phyloP scores from a whole-genome alignment of 768 basidiomycete genomes.

The Mycena vitilis region DNA sequence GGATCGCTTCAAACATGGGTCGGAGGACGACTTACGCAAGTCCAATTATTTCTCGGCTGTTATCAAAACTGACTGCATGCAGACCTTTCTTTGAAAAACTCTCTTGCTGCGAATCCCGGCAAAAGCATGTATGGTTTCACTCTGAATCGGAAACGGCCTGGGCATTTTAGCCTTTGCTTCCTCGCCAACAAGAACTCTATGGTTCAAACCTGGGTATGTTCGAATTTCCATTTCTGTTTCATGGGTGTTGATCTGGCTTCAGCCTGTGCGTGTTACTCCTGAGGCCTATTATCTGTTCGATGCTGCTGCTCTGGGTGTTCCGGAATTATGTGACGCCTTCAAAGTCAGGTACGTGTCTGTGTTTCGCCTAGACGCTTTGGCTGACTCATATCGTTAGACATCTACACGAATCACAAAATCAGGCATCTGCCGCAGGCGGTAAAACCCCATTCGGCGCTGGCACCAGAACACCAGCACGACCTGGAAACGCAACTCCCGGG shows the following conservation, averaged over 20 bases:
- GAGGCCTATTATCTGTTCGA: conserved; percentile 93
- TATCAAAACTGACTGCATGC: conserved; percentile 5
- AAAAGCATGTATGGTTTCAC: conserved; percentile 97
- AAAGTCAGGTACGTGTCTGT: conserved; percentile 74
- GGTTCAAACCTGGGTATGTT: conserved; percentile 88
- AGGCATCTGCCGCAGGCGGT: conserved; percentile 62
- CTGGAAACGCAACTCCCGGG: conserved; percentile 84
- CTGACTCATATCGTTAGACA: conserved; percentile 58
- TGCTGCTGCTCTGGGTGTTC: conserved; percentile 89
- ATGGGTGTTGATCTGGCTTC: conserved; percentile 27
- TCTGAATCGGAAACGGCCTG: conserved; percentile 88
- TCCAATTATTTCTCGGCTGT: conserved; percentile 11
- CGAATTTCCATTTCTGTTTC: conserved; percentile 8
- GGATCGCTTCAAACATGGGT: conserved; percentile 92
- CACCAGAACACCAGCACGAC: conserved; percentile 79
- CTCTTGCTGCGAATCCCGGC: conserved; percentile 91
- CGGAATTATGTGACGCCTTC: conserved; percentile 96
- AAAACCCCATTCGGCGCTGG: conserved; percentile 86
- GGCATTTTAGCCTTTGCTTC: conserved; percentile 95
- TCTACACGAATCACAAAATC: conserved; percentile 80
- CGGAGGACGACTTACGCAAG: conserved; percentile 90
- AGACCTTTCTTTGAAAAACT: conserved; percentile 92
- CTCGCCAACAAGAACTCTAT: conserved; percentile 90
- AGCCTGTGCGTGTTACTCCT: conserved; percentile 90
- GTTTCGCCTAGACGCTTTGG: conserved; percentile 2